Evolutionary conservation across 257 asterid species (phyloP).

Genomic region (Solanum clarkiae): DNA sequence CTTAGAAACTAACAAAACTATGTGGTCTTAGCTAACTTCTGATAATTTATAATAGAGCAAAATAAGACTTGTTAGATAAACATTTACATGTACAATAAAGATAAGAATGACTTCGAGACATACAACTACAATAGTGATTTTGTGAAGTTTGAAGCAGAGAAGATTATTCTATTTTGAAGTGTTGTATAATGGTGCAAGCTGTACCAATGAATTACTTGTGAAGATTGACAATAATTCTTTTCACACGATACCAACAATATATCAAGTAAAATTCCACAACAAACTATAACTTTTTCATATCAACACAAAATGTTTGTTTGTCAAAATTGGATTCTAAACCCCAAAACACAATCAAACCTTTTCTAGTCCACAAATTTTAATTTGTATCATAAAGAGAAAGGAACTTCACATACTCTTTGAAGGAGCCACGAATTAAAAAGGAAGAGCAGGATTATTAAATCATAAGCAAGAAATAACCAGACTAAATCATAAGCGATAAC

Average conservation of each 20-base stretch:
- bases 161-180: background rate
- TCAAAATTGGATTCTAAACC: too few species aligned
- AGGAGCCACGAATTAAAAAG: background rate
- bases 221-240: background rate
- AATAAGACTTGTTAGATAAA: background rate
- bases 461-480: background rate
- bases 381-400: background rate
- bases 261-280: too few species aligned
- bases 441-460: background rate
- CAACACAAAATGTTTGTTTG: background rate
- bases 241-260: background rate
- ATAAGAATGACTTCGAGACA: background rate
- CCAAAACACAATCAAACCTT: background rate
- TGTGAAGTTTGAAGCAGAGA: background rate
- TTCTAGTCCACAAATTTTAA: too few species aligned
- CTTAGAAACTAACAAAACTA: background rate
- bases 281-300: too few species aligned
- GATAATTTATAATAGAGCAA: background rate
- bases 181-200: background rate
- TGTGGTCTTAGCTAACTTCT: background rate
- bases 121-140: background rate
- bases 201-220: background rate
- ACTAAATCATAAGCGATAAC: background rate
- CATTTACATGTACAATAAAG: background rate
- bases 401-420: background rate